Base-by-base conservation (phyloP, 768 basidiomycete genomes). In the Termitomyces sp. region DNA sequence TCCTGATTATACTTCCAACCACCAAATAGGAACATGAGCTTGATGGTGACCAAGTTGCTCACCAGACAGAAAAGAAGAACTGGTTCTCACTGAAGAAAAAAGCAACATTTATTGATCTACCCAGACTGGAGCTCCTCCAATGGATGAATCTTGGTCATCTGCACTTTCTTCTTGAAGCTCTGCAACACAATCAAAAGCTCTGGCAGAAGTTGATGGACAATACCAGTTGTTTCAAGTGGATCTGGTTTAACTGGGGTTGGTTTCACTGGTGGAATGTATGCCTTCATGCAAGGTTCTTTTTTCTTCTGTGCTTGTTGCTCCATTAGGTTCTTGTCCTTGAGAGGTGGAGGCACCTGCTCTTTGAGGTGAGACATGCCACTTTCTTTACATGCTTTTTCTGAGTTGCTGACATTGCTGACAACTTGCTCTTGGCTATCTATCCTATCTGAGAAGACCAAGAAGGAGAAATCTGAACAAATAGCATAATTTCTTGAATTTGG, bases 301-400 rank as follows among this genome's bases (percentile, higher is more conserved):
- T 82, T 84, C 34, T 82, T 79, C 63, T 80, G 77, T 51, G 66
- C 74, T 64, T 75, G 75, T 66, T 81, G 78, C 66, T 76, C 76
- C 40, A 65, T 71, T 59, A 78, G 77, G 42, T 74, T 76, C 71
- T 77, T 85, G 51, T 73, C 75, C 68, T 68, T 73, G 14, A 65
- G 64, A 15, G 68, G 55, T 6, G 72, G 67, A 11, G 68, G 56
- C 4, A 71, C 66, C 17, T 75, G 74, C 40, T 76, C 74, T 34
- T 68, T 61, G 10, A 66, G 66, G 5, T n/a, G 35, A 48, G 60
- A 45, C 22, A 64, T 15, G 35, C 69, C 74, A 14, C 75, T 75
- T 1, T 94, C 57, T 87, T 83, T 15, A 89, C 89, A 67, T 96
- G 91, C 70, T 97, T 98, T 77, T 96, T 97, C 57, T 93, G 83